These are phyloP conservation scores for Rhynchospora tenuis DNA, from an alignment of 176 grass and related monocot genomes.

Conservation along the genomic window DNA sequence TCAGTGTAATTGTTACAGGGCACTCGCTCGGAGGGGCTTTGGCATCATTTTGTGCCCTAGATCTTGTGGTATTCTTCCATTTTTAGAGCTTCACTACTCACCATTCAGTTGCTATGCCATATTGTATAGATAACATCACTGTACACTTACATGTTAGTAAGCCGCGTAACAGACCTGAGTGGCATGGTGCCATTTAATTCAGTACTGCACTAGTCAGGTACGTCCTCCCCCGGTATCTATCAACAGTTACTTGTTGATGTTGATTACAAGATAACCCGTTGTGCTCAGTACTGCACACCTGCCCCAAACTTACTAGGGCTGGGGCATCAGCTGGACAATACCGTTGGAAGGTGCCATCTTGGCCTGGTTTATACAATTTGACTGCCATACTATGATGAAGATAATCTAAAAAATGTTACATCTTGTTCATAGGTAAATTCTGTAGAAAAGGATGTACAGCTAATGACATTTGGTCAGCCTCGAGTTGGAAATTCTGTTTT, in stretches of 20 bases:
- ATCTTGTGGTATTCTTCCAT: conserved; percentile 59
- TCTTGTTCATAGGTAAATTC: conserved; percentile 47
- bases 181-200: neutral
- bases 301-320: neutral
- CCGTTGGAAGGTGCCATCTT: neutral
- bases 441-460: conserved; percentile 47
- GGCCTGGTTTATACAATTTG: neutral
- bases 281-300: neutral
- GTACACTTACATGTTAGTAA: neutral
- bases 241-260: neutral
- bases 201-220: neutral
- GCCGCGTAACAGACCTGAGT: neutral
- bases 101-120: neutral
- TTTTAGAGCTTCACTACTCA: conserved; percentile 5
- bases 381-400: neutral
- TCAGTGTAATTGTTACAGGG: conserved; percentile 69
- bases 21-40: conserved; percentile 96
- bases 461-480: conserved; percentile 87
- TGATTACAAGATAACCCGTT: neutral
- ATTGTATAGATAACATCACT: neutral
- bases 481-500: conserved; percentile 89
- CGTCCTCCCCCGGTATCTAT: neutral
- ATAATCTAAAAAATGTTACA: neutral
- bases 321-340: neutral
- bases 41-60: conserved; percentile 84